Evolutionary conservation across 1,284 basidiomycete species (phyloP).

Genomic region (Malassezia vespertilionis): DNA sequence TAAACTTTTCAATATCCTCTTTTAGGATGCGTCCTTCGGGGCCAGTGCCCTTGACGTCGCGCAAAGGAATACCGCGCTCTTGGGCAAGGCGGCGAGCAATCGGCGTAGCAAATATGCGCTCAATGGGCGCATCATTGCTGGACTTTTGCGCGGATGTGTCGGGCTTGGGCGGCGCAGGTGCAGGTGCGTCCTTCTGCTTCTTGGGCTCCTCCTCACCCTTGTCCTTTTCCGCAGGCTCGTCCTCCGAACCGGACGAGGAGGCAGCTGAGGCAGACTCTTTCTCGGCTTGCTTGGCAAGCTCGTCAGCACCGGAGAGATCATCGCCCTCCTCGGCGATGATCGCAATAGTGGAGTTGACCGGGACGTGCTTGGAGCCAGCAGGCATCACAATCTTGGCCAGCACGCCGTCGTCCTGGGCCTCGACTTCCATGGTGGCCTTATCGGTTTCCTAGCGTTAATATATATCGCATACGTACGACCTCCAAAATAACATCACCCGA

Average conservation of each 20-base stretch:
- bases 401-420: slow-evolving; percentile 91
- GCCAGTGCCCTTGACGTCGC: slow-evolving; percentile 83
- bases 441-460: slow-evolving; percentile 71
- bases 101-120: slow-evolving; percentile 75
- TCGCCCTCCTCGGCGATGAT: slow-evolving; percentile 87
- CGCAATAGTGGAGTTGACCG: slow-evolving; percentile 76
- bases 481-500: slow-evolving; percentile 88
- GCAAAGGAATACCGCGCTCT: slow-evolving; percentile 82
- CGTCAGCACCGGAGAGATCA: slow-evolving; percentile 69
- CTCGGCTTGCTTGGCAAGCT: slow-evolving; percentile 58
- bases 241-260: slow-evolving; percentile 44
- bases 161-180: too few species aligned
- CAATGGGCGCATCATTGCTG: slow-evolving; percentile 17
- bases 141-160: slow-evolving; percentile 23
- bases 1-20: slow-evolving; percentile 81
- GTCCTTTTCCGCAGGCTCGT: slow-evolving; percentile 22
- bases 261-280: slow-evolving; percentile 31
- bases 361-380: slow-evolving; percentile 76
- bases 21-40: slow-evolving; percentile 87
- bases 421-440: slow-evolving; percentile 98
- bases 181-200: slow-evolving; percentile 22
- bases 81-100: slow-evolving; percentile 93
- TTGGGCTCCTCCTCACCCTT: slow-evolving; percentile 20
- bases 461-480: slow-evolving; percentile 57
- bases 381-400: slow-evolving; percentile 83